A percentile compares a stretch with the other conserved stretches of the same genome.
These are phyloP conservation scores for Dactylonectria macrodidyma DNA, from an alignment of 2,329 filamentous ascomycete genomes.

Conservation along the genomic window DNA sequence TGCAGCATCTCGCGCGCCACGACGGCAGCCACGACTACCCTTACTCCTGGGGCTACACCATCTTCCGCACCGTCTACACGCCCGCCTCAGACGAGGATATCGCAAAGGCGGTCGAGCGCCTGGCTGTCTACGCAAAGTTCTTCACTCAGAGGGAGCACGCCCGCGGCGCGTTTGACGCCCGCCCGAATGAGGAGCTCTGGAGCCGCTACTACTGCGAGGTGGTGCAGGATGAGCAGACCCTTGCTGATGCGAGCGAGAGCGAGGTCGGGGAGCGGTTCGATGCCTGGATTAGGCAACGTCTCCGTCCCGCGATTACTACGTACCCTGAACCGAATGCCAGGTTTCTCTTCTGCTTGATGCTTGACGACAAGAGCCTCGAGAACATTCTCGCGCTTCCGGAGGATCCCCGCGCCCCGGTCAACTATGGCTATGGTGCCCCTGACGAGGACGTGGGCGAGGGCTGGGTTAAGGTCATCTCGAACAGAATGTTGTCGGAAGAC, in stretches of 20 bases:
- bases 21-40: conserved; percentile 39
- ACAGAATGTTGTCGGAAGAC: conserved; percentile 26
- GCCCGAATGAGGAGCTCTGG: conserved; percentile 36
- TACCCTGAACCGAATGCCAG: conserved; percentile 29
- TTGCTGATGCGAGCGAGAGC: conserved; percentile 23
- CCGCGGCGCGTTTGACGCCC: conserved; percentile 17
- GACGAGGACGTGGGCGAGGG: conserved; percentile 9
- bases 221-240: conserved; percentile 35
- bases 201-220: conserved; percentile 39
- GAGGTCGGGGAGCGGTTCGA: conserved; percentile 40
- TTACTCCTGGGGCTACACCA: conserved; percentile 42
- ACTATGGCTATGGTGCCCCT: conserved; percentile 2
- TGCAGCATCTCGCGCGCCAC: conserved; percentile 34
- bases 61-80: conserved; percentile 43
- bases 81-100: conserved; percentile 36
- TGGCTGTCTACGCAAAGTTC: conserved; percentile 32
- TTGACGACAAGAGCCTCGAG: conserved; percentile 42
- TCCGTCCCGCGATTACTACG: conserved; percentile 10
- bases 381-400: conserved; percentile 41
- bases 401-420: conserved; percentile 25
- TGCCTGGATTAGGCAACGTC: conserved; percentile 30
- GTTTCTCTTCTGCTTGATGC: conserved; percentile 40
- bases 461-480: conserved; percentile 39
- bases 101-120: conserved; percentile 31
- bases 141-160: conserved; percentile 27